These are phyloP conservation scores for Scytalidium lignicola DNA, from an alignment of 2,329 filamentous ascomycete genomes.

Conservation along the genomic window DNA sequence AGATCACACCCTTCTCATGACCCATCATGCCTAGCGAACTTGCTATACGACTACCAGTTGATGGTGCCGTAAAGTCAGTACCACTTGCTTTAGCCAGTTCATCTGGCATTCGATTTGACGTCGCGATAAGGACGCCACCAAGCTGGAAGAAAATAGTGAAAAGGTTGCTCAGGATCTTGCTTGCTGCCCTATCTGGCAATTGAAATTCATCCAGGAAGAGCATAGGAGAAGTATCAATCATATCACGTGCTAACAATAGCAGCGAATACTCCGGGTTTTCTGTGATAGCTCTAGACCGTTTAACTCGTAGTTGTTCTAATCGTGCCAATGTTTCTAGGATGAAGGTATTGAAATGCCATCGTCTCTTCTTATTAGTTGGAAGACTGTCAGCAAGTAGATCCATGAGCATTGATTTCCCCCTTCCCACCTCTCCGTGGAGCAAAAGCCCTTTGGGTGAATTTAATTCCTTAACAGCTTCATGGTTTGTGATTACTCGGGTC, in stretches of 20 bases:
- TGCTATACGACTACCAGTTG: slow-evolving; percentile 45
- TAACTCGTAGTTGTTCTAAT: slow-evolving; percentile 57
- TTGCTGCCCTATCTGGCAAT: slow-evolving; percentile 70
- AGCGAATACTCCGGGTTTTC: slow-evolving; percentile 56
- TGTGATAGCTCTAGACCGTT: slow-evolving; percentile 8
- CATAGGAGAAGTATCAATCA: slow-evolving; percentile 69
- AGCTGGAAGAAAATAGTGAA: slow-evolving; percentile 78
- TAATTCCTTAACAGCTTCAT: slow-evolving; percentile 66
- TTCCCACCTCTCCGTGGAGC: slow-evolving; percentile 76
- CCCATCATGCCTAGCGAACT: slow-evolving; percentile 38
- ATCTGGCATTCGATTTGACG: slow-evolving; percentile 79
- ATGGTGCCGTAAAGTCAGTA: slow-evolving; percentile 54
- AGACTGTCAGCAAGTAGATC: slow-evolving; percentile 75
- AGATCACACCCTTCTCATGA: slow-evolving; percentile 43
- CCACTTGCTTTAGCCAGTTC: slow-evolving; percentile 73
- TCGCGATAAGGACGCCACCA: slow-evolving; percentile 74
- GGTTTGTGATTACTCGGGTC: slow-evolving; percentile 61
- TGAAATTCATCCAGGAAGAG: slow-evolving; percentile 82
- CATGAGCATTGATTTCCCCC: slow-evolving; percentile 80
- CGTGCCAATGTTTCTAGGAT: slow-evolving; percentile 74
- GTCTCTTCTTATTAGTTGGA: slow-evolving; percentile 65
- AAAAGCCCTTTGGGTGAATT: slow-evolving; percentile 71
- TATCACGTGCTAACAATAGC: slow-evolving; percentile 68
- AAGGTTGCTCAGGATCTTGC: slow-evolving; percentile 73
- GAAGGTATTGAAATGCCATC: slow-evolving; percentile 83